Percentiles rank a stretch among this genome's conserved stretches.
phyloP scores from a whole-genome alignment of 208 protist genomes.

The Angomonas ambiguus region DNA sequence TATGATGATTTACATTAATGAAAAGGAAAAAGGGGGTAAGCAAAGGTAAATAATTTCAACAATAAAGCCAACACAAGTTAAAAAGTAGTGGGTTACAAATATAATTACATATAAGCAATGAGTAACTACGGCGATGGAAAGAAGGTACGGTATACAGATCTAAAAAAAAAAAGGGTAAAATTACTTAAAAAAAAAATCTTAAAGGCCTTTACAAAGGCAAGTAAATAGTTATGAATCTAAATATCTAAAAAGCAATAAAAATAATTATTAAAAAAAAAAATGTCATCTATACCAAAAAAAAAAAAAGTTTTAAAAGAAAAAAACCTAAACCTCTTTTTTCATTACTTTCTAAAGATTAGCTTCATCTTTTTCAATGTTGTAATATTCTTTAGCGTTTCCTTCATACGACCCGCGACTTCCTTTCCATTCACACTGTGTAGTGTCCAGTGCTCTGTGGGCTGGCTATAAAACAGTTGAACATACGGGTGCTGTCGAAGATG shows the following conservation, averaged over 20 bases:
- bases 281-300: background rate
- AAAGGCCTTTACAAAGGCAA: background rate
- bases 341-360: constrained; percentile 19
- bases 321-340: background rate
- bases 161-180: constrained; percentile 7
- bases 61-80: background rate
- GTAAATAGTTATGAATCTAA: background rate
- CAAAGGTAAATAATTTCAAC: background rate
- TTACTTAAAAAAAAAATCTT: background rate
- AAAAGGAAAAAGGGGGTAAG: background rate
- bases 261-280: background rate
- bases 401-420: constrained; percentile 37
- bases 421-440: constrained; percentile 1
- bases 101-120: background rate
- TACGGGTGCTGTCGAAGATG: constrained; percentile 1
- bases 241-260: background rate
- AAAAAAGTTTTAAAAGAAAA: background rate
- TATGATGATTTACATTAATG: background rate
- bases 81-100: background rate
- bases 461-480: constrained; percentile 1
- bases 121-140: background rate
- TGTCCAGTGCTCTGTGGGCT: background rate
- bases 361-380: constrained; percentile 26
- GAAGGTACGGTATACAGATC: background rate
- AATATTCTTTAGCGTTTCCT: constrained; percentile 16